These are phyloP conservation scores for Tephrocybe sp. DNA, from an alignment of 768 basidiomycete genomes.

Conservation along the genomic window DNA sequence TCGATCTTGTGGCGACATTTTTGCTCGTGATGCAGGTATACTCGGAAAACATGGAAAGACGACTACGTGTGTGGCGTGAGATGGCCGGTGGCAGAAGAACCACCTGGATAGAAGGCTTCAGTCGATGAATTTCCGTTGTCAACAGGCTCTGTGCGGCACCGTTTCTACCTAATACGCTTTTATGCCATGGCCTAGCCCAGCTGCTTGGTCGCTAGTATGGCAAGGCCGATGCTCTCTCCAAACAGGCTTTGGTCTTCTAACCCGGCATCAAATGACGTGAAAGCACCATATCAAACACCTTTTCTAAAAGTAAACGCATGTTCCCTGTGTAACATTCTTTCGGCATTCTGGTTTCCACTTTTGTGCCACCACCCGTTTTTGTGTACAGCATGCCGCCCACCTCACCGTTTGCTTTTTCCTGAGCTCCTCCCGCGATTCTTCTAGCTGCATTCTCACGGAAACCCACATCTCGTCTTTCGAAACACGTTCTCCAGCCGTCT, in stretches of 20 bases:
- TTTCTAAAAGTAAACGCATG: constrained; percentile 13
- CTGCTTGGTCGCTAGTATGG: constrained; percentile 7
- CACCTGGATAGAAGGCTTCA: constrained; percentile 10
- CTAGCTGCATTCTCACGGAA: background rate
- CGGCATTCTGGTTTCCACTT: constrained; percentile 13
- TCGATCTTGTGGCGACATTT: too few species aligned
- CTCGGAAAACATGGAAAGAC: background rate
- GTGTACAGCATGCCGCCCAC: too few species aligned
- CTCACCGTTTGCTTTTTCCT: too few species aligned
- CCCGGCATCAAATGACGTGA: constrained; percentile 19
- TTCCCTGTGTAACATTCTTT: constrained; percentile 16
- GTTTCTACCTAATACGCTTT: constrained; percentile 10
- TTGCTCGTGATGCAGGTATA: background rate
- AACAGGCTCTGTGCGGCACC: constrained; percentile 21
- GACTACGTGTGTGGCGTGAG: constrained; percentile 16
- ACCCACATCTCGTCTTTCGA: background rate
- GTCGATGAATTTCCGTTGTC: constrained; percentile 28
- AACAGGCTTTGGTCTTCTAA: constrained; percentile 13
- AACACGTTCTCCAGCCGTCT: constrained; percentile 15
- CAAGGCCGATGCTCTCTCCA: constrained; percentile 12
- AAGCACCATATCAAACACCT: constrained; percentile 19
- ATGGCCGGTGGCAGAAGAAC: constrained; percentile 12
- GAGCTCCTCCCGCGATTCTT: background rate
- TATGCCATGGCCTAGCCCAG: constrained; percentile 8
- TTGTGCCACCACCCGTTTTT: background rate